Conservation (phyloP, 768 basidiomycete genomes). For the Chalciporus piperatus region DNA sequence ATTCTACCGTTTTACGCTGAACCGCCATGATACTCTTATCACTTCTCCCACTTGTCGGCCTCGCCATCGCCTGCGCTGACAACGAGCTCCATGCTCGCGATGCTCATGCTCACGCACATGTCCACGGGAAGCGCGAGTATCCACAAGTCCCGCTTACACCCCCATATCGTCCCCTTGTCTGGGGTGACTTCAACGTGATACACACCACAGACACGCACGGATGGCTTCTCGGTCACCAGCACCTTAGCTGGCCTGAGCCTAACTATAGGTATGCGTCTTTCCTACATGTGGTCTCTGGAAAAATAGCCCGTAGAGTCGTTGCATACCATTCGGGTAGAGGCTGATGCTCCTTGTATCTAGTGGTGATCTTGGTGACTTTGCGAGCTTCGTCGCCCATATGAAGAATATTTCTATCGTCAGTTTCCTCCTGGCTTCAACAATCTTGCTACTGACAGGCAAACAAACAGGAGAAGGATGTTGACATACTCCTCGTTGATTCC, state of each 20-base stretch:
- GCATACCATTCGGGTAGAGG: background rate
- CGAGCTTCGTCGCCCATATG: constrained; percentile 60
- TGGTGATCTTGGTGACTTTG: constrained; percentile 77
- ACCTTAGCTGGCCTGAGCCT: constrained; percentile 67
- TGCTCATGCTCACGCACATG: constrained; percentile 32
- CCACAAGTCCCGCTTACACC: constrained; percentile 44
- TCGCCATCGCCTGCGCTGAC: constrained; percentile 23
- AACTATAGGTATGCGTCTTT: constrained; percentile 53
- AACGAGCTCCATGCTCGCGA: constrained; percentile 19
- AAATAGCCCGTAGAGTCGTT: too few relatives aligned
- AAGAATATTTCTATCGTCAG: constrained; percentile 9
- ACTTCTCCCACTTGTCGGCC: constrained; percentile 14
- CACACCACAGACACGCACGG: constrained; percentile 85
- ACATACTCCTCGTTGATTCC: constrained; percentile 78
- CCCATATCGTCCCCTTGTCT: constrained; percentile 67
- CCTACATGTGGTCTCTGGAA: background rate
- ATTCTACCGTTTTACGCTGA: too few relatives aligned
- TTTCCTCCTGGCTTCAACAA: background rate
- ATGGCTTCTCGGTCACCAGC: constrained; percentile 84
- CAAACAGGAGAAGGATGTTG: constrained; percentile 62
- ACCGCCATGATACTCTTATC: constrained; percentile 2
- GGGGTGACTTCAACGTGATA: constrained; percentile 89
- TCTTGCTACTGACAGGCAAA: constrained; percentile 1
- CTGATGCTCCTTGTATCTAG: constrained; percentile 20
- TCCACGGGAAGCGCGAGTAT: constrained; percentile 35